Evolutionary conservation across 345 rosid genomes (phyloP).

Genomic region (Citrus trifoliata): DNA sequence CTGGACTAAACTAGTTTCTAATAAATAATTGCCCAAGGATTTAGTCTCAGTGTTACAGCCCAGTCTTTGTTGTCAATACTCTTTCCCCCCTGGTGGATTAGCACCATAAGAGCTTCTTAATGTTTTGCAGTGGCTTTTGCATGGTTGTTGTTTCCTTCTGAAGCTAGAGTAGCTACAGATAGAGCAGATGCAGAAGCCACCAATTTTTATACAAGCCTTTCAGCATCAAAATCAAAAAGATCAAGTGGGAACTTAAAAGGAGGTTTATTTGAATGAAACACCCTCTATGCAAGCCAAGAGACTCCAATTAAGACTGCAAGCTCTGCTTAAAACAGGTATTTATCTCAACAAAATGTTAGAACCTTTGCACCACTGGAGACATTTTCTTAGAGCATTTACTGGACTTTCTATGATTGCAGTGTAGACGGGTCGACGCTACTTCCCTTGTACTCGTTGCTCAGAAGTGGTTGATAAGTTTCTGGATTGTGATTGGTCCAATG

Average conservation of each 20-base stretch:
- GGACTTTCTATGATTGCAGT: too few relatives aligned
- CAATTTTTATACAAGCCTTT: conserved; percentile 1
- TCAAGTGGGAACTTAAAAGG: conserved; percentile 14
- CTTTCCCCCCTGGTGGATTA: too few relatives aligned
- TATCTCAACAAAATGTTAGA: too few relatives aligned
- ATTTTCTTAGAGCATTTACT: too few relatives aligned
- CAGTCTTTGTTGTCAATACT: not conserved
- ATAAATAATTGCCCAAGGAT: not conserved
- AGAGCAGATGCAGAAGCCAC: conserved; percentile 34
- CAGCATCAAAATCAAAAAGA: conserved; percentile 14
- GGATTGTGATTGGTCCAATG: too few relatives aligned
- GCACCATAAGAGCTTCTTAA: not conserved
- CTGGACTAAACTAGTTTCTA: too few relatives aligned
- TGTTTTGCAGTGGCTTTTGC: conserved; percentile 40
- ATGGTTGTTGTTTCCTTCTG: conserved; percentile 34
- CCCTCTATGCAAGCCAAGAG: conserved; percentile 1
- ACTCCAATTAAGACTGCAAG: conserved; percentile 22
- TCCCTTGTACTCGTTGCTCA: too few relatives aligned
- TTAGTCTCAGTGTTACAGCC: not conserved
- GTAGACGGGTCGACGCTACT: too few relatives aligned
- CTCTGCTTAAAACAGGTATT: conserved; percentile 38
- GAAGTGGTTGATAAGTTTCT: too few relatives aligned
- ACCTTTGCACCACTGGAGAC: too few relatives aligned
- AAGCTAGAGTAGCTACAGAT: conserved; percentile 48
- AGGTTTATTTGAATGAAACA: conserved; percentile 33